Evolutionary conservation across 1,284 basidiomycete species (phyloP).

Genomic region (Malassezia restricta): DNA sequence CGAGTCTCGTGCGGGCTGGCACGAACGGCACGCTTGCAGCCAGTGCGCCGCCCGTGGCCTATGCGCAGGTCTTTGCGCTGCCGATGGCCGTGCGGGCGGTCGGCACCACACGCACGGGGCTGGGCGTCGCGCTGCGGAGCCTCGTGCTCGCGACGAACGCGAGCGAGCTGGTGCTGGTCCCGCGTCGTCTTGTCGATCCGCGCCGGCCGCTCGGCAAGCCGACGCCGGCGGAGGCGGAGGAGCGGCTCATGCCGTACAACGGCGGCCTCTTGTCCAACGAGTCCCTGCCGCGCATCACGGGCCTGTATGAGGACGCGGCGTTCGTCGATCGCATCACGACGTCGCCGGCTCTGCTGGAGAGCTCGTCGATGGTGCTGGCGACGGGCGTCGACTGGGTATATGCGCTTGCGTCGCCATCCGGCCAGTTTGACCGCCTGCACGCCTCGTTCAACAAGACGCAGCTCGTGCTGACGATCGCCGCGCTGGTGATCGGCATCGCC

Average conservation of each 20-base stretch:
- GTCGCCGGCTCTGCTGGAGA: slow-evolving; percentile 74
- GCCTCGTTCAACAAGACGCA: slow-evolving; percentile 76
- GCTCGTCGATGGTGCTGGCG: slow-evolving; percentile 74
- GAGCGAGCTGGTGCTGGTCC: slow-evolving; percentile 63
- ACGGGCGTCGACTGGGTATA: slow-evolving; percentile 78
- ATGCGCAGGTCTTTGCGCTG: slow-evolving; percentile 62
- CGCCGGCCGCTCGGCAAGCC: slow-evolving; percentile 65
- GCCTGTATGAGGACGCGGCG: slow-evolving; percentile 39
- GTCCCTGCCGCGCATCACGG: slow-evolving; percentile 63
- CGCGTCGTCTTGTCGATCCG: slow-evolving; percentile 67
- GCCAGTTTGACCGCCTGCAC: slow-evolving; percentile 75
- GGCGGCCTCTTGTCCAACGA: slow-evolving; percentile 61
- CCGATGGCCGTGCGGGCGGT: slow-evolving; percentile 60
- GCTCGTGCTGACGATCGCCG: slow-evolving; percentile 68
- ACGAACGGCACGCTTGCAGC: not conserved
- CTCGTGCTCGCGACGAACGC: slow-evolving; percentile 73
- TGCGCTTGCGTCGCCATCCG: slow-evolving; percentile 69
- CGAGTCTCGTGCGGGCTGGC: slow-evolving; percentile 21
- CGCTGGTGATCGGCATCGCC: slow-evolving; percentile 60
- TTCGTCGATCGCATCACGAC: slow-evolving; percentile 52
- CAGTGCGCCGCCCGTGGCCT: slow-evolving; percentile 39
- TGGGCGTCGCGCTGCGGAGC: slow-evolving; percentile 75
- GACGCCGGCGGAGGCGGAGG: slow-evolving; percentile 67
- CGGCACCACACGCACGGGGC: slow-evolving; percentile 59
- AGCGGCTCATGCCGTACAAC: slow-evolving; percentile 73